Conservation (phyloP, 495 filamentous ascomycete species). For the Hypoxylon crocopeplum region DNA sequence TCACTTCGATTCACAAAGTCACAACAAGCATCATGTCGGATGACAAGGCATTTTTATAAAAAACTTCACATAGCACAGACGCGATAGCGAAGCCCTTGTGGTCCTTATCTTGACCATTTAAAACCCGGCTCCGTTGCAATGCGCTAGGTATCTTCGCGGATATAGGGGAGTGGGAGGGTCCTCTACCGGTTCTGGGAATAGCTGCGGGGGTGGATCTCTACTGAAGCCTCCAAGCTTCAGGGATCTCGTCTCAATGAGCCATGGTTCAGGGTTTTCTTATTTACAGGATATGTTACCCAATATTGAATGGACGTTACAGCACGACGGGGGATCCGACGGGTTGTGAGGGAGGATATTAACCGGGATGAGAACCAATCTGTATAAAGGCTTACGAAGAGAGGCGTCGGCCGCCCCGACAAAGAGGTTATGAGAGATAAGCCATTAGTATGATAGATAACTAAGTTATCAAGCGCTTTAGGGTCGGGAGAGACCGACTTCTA, state of each 20-base stretch:
- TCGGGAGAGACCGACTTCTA: too few relatives aligned
- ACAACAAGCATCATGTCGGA: too few relatives aligned
- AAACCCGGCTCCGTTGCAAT: not conserved
- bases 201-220: slow-evolving; percentile 1
- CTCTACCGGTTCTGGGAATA: slow-evolving; percentile 1
- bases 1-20: not conserved
- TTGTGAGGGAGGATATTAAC: not conserved
- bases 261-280: too few relatives aligned
- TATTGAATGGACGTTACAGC: not conserved
- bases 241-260: too few relatives aligned
- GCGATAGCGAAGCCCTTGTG: too few relatives aligned
- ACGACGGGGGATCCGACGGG: not conserved
- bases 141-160: not conserved
- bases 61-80: too few relatives aligned
- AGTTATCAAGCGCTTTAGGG: too few relatives aligned
- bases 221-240: not conserved
- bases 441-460: too few relatives aligned
- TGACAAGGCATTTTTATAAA: slow-evolving; percentile 5
- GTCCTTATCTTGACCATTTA: slow-evolving; percentile 1
- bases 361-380: not conserved
- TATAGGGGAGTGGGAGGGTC: not conserved
- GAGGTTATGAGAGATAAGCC: too few relatives aligned
- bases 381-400: not conserved
- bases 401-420: too few relatives aligned
- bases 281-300: not conserved